phyloP scores from a whole-genome alignment of 495 filamentous ascomycete species.

The Lophiostoma macrostomum region DNA sequence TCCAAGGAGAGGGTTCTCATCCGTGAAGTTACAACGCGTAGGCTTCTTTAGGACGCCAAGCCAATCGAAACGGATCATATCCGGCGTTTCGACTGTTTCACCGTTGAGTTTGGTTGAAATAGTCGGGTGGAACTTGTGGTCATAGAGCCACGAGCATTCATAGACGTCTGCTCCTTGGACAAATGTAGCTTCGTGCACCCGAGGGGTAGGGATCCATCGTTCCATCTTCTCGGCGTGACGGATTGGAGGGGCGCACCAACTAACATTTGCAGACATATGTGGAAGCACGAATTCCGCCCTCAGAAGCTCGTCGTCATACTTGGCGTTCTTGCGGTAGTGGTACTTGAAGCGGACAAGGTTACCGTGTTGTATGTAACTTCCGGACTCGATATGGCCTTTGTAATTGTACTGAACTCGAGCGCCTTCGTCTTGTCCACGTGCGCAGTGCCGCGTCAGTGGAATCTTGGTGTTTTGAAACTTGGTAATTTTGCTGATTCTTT shows the following conservation, averaged over 20 bases:
- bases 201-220: slow-evolving; percentile 59
- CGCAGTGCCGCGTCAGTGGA: slow-evolving; percentile 50
- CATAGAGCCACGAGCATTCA: slow-evolving; percentile 56
- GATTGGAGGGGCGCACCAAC: slow-evolving; percentile 58
- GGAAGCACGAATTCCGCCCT: slow-evolving; percentile 56
- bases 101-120: slow-evolving; percentile 59
- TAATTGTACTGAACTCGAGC: slow-evolving; percentile 54
- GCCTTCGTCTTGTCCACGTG: slow-evolving; percentile 47
- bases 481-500: slow-evolving; percentile 22
- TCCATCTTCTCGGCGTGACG: slow-evolving; percentile 53
- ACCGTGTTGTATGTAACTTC: slow-evolving; percentile 55
- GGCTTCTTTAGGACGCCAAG: slow-evolving; percentile 57
- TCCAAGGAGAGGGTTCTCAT: slow-evolving; percentile 57
- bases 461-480: slow-evolving; percentile 38
- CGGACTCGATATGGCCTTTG: slow-evolving; percentile 53
- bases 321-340: slow-evolving; percentile 57
- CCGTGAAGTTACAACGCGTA: slow-evolving; percentile 50
- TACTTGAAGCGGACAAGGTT: slow-evolving; percentile 57
- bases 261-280: slow-evolving; percentile 54
- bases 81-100: slow-evolving; percentile 53
- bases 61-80: slow-evolving; percentile 58
- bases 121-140: slow-evolving; percentile 61
- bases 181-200: slow-evolving; percentile 59
- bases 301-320: slow-evolving; percentile 55
- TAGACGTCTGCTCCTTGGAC: slow-evolving; percentile 54